Percentiles rank a stretch among this genome's conserved stretches.
phyloP scores from a whole-genome alignment of 202 grass and related monocot species.

The Saccharum hybrid region DNA sequence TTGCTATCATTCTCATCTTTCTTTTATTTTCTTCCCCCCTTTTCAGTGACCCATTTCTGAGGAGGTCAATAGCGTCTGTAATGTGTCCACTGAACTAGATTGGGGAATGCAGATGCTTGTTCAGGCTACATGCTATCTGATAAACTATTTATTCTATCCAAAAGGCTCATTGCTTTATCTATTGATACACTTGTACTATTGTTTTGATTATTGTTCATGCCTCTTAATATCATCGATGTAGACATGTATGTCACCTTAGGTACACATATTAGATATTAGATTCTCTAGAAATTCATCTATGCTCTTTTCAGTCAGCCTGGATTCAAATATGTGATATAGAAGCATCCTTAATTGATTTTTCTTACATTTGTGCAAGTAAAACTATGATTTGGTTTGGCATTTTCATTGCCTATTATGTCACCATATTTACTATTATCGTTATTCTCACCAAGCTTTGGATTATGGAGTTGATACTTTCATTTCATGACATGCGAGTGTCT shows the following conservation, averaged over 20 bases:
- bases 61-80: not conserved
- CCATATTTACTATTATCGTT: not conserved
- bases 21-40: not conserved
- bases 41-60: not conserved
- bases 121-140: not conserved
- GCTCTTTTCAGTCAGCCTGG: not conserved
- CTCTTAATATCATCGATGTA: not conserved
- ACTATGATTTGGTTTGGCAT: not conserved
- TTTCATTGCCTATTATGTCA: not conserved
- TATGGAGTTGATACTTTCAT: not conserved
- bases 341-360: not conserved
- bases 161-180: not conserved
- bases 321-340: not conserved
- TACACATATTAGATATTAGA: not conserved
- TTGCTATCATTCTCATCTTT: not conserved
- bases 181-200: not conserved
- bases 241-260: not conserved
- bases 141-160: slow-evolving; percentile 13
- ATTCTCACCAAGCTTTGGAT: slow-evolving; percentile 12
- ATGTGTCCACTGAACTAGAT: slow-evolving; percentile 12
- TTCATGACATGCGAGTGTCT: slow-evolving; percentile 6
- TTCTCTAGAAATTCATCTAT: not conserved
- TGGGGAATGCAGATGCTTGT: slow-evolving; percentile 23
- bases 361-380: not conserved
- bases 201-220: not conserved